A percentile compares a stretch with the other conserved stretches of the same genome.
Conservation (phyloP, 2,329 filamentous ascomycete species). For the Penicillium sp. region DNA sequence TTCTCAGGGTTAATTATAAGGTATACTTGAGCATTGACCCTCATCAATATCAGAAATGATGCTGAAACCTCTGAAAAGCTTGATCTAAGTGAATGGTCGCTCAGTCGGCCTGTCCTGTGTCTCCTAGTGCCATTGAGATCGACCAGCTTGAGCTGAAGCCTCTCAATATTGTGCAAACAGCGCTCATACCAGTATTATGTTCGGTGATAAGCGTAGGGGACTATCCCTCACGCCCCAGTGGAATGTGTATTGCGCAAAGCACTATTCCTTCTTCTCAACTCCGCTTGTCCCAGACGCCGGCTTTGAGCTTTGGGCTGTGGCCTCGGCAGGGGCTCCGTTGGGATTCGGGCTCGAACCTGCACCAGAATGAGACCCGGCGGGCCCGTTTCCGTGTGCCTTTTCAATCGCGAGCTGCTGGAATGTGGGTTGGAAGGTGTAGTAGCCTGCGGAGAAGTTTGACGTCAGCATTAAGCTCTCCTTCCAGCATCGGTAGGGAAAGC, state of each 20-base stretch:
- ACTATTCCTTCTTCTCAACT: neutral
- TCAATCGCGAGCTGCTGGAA: constrained; percentile 42
- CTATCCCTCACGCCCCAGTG: neutral
- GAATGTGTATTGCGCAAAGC: neutral
- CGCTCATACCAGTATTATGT: neutral
- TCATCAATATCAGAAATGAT: no score
- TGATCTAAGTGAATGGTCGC: neutral
- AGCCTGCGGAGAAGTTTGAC: constrained; percentile 35
- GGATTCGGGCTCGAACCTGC: neutral
- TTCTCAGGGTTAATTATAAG: no score
- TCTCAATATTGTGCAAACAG: neutral
- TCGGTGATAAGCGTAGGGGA: neutral
- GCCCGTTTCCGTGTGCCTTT: constrained; percentile 23
- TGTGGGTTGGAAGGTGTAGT: constrained; percentile 49
- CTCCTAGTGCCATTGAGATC: neutral
- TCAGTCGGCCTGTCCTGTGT: neutral
- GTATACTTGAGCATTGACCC: no score
- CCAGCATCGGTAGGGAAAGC: neutral
- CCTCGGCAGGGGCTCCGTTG: neutral
- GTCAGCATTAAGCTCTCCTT: constrained; percentile 13
- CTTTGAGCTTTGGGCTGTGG: constrained; percentile 2
- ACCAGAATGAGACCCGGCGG: constrained; percentile 8
- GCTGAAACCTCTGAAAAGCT: no score
- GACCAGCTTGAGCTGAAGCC: neutral
- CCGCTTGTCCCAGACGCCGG: neutral